Base-by-base conservation (phyloP, 257 asterid genomes). In the Przewalskia tangutica region DNA sequence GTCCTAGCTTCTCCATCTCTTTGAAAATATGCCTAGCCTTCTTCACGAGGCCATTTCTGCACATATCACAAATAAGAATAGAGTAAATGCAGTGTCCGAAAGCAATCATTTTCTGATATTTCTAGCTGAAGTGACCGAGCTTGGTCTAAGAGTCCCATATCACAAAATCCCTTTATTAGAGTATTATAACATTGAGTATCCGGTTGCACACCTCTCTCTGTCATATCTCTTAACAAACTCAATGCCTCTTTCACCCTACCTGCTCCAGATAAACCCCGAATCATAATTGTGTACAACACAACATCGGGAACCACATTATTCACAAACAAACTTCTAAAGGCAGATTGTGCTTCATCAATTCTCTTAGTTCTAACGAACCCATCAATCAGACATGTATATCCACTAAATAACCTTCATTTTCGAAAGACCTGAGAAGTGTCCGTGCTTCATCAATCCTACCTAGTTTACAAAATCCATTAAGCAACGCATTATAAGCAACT, bases 1-100 rank as follows among this genome's bases (percentile, higher is more conserved):
- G 94, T n/a, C 97, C 97, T 42, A 51, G 71, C 83, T 94, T 90
- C 86, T 95, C 99, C 98, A 95, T 94, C 84, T 92, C 92, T 51
- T 73, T 53, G 67, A 92, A 95, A 20, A 95, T 88, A 83, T 88
- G 86, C 42, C 83, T 85, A 80, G 98, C 98, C 88, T 14, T 81
- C 90, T n/a, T n/a, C 70, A 92, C n/a, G n/a, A n/a, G n/a, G n/a
- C n/a, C n/a, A n/a, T n/a, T 89, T 83, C 87, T 91, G 88, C 98
- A 94, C 94, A 94, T 86, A 51, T 97, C 98, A 81, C 92, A 90
- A 23, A 95, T 87, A n/a, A 95, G 89, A 84, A 92, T 89, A 17
- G 92, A 89, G n/a, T n/a, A 91, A 82, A 98, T 95, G 86, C 84
- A 85, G 89, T 82, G 81, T 87, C 82, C 2, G 97, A 81, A 88